Percentiles rank a stretch among this genome's conserved stretches.
Evolutionary conservation across 345 rosid genomes (phyloP).

Genomic region (Dimocarpus longan): DNA sequence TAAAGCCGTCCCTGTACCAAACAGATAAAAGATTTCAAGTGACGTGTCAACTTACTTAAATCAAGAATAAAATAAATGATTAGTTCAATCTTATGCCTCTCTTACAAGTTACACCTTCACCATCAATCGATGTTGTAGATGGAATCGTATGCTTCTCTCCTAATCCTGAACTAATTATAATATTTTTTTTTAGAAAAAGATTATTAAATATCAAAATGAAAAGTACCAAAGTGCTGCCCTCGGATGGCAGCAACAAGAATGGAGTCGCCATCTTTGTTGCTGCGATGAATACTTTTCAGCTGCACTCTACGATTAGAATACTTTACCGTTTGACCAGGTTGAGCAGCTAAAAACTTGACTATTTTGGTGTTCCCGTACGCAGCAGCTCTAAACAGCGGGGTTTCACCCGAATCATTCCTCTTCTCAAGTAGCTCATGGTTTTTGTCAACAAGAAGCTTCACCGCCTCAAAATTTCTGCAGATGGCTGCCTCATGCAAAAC

Average conservation of each 20-base stretch:
- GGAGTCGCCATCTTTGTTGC: not conserved
- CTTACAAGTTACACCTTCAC: too few relatives aligned
- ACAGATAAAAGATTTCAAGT: too few relatives aligned
- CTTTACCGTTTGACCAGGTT: not conserved
- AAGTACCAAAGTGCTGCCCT: constrained; percentile 27
- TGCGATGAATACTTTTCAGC: constrained; percentile 3
- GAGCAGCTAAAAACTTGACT: not conserved
- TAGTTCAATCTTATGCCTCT: too few relatives aligned
- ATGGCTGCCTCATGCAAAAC: constrained; percentile 22
- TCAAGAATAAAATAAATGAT: too few relatives aligned
- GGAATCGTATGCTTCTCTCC: too few relatives aligned
- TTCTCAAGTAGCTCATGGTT: not conserved
- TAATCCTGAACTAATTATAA: too few relatives aligned
- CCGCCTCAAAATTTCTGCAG: not conserved
- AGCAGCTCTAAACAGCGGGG: not conserved
- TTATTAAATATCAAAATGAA: too few relatives aligned
- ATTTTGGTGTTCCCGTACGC: not conserved
- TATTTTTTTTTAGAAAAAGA: too few relatives aligned
- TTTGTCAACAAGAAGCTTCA: not conserved
- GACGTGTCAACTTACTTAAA: too few relatives aligned
- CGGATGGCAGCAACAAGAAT: constrained; percentile 31
- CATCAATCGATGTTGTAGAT: too few relatives aligned
- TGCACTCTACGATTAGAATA: too few relatives aligned
- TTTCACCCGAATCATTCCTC: not conserved
- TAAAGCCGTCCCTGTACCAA: not conserved